Conservation (phyloP, 371 early-diverging fungal genomes). For the Entomophthora muscae region DNA sequence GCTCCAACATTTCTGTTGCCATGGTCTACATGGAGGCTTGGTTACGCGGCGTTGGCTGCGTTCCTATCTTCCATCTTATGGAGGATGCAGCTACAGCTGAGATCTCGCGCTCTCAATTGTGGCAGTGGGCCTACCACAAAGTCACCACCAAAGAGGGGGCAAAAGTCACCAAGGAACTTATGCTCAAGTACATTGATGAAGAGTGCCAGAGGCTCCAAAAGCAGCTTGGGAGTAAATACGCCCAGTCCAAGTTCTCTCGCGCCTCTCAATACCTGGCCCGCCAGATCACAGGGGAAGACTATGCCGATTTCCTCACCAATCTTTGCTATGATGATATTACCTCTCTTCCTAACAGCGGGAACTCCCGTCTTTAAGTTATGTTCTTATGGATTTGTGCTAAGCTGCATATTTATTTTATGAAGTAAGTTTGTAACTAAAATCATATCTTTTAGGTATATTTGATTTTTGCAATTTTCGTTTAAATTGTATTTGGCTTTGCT, state of each 20-base stretch:
- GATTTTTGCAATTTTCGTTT: no score
- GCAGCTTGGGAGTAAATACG: conserved; percentile 38
- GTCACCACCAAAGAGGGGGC: conserved; percentile 64
- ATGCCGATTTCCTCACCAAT: conserved; percentile 83
- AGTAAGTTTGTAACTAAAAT: no score
- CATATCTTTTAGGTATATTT: no score
- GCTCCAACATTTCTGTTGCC: conserved; percentile 77
- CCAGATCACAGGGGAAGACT: conserved; percentile 65
- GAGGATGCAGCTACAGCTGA: conserved; percentile 96
- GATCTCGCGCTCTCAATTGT: conserved; percentile 89
- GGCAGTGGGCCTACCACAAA: conserved; percentile 90
- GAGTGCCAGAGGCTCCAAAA: conserved; percentile 52
- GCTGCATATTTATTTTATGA: no score
- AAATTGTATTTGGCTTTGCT: no score
- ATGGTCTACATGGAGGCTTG: conserved; percentile 90
- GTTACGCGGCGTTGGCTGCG: conserved; percentile 88
- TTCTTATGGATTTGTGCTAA: no score
- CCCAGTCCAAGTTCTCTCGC: conserved; percentile 41
- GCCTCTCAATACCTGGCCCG: conserved; percentile 61
- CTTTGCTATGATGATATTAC: conserved; percentile 57
- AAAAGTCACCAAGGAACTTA: conserved; percentile 49
- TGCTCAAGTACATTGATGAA: conserved; percentile 62
- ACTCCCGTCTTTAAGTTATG: conserved; percentile 7
- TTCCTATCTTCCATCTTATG: conserved; percentile 93
- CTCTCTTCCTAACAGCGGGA: neutral